A percentile compares a stretch with the other conserved stretches of the same genome.
These are phyloP conservation scores for Blastobotrys persicus DNA, from an alignment of 1,139 yeast species.

Conservation along the genomic window DNA sequence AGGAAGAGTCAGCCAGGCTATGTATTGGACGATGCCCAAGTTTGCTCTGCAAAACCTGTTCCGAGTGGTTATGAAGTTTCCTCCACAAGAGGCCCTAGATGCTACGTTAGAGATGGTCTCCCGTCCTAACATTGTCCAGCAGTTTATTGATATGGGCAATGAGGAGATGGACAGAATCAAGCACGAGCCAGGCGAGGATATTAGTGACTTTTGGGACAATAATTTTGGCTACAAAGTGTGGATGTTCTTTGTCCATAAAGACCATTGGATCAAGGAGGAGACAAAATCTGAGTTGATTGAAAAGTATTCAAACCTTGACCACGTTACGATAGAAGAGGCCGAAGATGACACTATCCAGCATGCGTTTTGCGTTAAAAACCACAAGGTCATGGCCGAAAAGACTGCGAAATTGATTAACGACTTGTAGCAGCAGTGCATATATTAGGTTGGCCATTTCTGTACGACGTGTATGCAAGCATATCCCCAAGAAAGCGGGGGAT, in stretches of 20 bases:
- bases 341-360: conserved; percentile 45
- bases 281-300: conserved; percentile 46
- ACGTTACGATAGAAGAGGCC: conserved; percentile 36
- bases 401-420: conserved; percentile 10
- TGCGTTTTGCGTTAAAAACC: conserved; percentile 57
- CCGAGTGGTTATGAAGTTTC: conserved; percentile 21
- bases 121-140: conserved; percentile 46
- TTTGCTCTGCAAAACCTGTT: conserved; percentile 18
- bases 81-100: conserved; percentile 42
- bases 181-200: conserved; percentile 41
- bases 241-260: conserved; percentile 55
- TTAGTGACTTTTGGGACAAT: conserved; percentile 49
- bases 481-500: too few relatives aligned
- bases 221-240: conserved; percentile 42
- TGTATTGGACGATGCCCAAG: conserved; percentile 25
- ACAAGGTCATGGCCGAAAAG: conserved; percentile 48
- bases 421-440: neutral
- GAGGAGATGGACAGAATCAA: conserved; percentile 56
- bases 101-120: conserved; percentile 47
- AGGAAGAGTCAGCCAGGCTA: conserved; percentile 19
- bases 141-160: conserved; percentile 53
- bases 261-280: conserved; percentile 58
- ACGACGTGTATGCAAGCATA: too few relatives aligned
- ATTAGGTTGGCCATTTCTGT: too few relatives aligned
- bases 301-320: conserved; percentile 38